Evolutionary conservation across 2,329 filamentous ascomycete genomes (phyloP).

Genomic region (Fusarium transvaalense): DNA sequence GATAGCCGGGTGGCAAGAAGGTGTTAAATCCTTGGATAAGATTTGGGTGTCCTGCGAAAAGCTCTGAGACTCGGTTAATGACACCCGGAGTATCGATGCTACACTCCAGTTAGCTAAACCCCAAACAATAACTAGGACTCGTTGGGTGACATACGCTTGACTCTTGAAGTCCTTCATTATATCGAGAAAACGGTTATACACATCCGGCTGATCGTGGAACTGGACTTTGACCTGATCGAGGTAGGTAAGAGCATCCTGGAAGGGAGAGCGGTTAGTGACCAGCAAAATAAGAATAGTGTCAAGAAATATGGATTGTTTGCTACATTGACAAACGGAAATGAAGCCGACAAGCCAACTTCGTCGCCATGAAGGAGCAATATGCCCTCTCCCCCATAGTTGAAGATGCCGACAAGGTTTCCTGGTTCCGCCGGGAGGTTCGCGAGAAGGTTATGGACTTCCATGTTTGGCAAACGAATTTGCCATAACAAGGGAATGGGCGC

Average conservation of each 20-base stretch:
- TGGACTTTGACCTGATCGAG: slow-evolving; percentile 98
- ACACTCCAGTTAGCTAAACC: slow-evolving; percentile 47
- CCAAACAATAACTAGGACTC: neutral
- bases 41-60: slow-evolving; percentile 95
- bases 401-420: slow-evolving; percentile 43
- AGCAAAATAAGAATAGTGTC: neutral
- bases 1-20: slow-evolving; percentile 93
- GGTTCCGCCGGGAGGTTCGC: slow-evolving; percentile 17
- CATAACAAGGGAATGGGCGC: slow-evolving; percentile 1
- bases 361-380: slow-evolving; percentile 38
- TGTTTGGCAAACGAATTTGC: slow-evolving; percentile 15
- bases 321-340: slow-evolving; percentile 47
- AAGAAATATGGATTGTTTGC: slow-evolving; percentile 18
- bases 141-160: slow-evolving; percentile 76
- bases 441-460: slow-evolving; percentile 20
- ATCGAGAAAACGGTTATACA: slow-evolving; percentile 96
- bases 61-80: slow-evolving; percentile 93
- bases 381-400: slow-evolving; percentile 41
- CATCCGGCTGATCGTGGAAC: slow-evolving; percentile 95
- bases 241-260: slow-evolving; percentile 84
- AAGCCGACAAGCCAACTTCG: slow-evolving; percentile 38
- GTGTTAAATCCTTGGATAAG: slow-evolving; percentile 99
- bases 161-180: slow-evolving; percentile 99
- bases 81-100: slow-evolving; percentile 97
- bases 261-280: slow-evolving; percentile 29